Percentiles rank a stretch among this genome's conserved stretches.
These are phyloP conservation scores for Berberis vulgaris DNA, from an alignment of 164 flowering plant species.

Conservation along the genomic window DNA sequence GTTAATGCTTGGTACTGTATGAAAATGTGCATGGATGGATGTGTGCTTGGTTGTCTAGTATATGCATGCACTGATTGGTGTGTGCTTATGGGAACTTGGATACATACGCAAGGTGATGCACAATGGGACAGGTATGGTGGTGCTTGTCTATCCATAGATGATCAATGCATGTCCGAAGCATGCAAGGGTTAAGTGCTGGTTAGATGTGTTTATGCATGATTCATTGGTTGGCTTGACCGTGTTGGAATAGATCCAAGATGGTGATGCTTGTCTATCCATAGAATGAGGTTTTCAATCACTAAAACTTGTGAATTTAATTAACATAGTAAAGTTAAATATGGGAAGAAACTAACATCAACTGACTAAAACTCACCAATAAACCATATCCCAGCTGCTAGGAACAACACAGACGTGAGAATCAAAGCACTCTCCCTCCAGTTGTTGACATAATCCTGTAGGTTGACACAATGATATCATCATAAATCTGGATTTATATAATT, in stretches of 20 bases:
- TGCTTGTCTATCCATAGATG: not conserved
- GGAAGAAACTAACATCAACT: not conserved
- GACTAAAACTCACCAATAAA: constrained; percentile 42
- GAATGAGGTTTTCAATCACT: not conserved
- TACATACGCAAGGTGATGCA: not conserved
- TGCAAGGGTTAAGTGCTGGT: not conserved
- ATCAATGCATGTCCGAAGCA: not conserved
- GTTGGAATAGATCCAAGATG: not conserved
- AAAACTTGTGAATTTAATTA: not conserved
- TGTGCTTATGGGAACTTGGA: not conserved
- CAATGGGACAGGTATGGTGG: not conserved
- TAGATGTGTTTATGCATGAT: not conserved
- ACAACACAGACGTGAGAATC: constrained; percentile 55
- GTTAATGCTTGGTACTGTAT: not conserved
- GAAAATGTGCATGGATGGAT: not conserved
- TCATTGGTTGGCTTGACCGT: not conserved
- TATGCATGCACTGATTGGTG: not conserved
- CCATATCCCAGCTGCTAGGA: constrained; percentile 70
- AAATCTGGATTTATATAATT: not conserved
- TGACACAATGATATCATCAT: constrained; percentile 3
- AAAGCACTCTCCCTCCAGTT: constrained; percentile 79
- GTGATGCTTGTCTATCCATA: not conserved
- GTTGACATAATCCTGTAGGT: constrained; percentile 53
- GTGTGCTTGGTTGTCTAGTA: not conserved
- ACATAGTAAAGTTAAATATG: not conserved